Conservation (phyloP, 345 rosid genomes). For the Populus euphratica region DNA sequence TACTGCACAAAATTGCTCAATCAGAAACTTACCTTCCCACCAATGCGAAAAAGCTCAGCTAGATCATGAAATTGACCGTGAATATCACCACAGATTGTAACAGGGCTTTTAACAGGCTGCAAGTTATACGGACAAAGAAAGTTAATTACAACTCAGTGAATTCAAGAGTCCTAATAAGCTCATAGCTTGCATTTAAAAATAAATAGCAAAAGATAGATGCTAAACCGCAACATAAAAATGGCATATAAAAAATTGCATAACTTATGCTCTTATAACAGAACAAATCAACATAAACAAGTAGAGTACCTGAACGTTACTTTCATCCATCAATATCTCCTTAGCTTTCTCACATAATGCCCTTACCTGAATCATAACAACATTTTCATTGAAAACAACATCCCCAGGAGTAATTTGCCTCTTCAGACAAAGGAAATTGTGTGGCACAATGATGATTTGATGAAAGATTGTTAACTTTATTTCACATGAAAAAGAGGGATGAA, state of each 20-base stretch:
- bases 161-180: not conserved
- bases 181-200: not conserved
- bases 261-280: not conserved
- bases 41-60: conserved; percentile 94
- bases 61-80: conserved; percentile 98
- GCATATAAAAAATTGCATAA: not conserved
- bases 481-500: not conserved
- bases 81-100: conserved; percentile 94
- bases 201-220: not conserved
- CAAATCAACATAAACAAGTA: not conserved
- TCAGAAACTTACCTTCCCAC: conserved; percentile 69
- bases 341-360: conserved; percentile 93
- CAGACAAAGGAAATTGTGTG: too few species aligned
- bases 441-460: too few species aligned
- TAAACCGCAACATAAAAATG: not conserved
- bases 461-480: too few species aligned
- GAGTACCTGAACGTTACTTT: conserved; percentile 96
- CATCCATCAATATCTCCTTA: conserved; percentile 93
- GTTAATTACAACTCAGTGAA: not conserved
- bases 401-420: not conserved
- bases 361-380: conserved; percentile 41
- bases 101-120: conserved; percentile 93
- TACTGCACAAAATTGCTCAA: not conserved
- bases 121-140: not conserved
- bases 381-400: not conserved